Base-by-base conservation (phyloP, 805 yeast species). In the Pichia thaimueangensis region DNA sequence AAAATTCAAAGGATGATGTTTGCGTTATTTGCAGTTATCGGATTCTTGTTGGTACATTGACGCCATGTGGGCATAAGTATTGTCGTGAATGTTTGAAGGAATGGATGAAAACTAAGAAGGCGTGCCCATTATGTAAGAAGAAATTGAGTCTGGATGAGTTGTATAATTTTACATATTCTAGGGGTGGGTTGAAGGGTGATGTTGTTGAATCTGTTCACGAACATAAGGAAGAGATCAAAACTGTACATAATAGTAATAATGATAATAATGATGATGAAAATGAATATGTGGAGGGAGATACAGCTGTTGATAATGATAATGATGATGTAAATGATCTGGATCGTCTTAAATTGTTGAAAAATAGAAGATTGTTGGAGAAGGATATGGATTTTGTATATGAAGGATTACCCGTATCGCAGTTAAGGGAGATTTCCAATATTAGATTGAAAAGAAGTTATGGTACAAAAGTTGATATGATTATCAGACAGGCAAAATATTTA, bases 41-140 rank as follows among this genome's bases (percentile, higher is more conserved):
- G 2, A 86, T 88, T 38, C 67, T 74, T 3, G 68, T 78, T 30
- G 98, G 98, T 0, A 73, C 93, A 0, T 66, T 93, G 43, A 82
- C 95, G 0, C 78, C 78, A 9, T 93, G 98, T 70, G 97, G 97
- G 0, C 98, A 93, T 62, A 80, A 79, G 51, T 93, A 83, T 57
- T 93, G 98, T 58, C 74, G 77, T 44, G 84, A 76, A 1, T 93
- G 98, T 59, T 67, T 93, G 29, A 70, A 65, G 16, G 78, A 70
- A 42, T 93, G 98, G 98, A 51, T 51, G 45, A 63, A 61, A 17
- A 67, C 66, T 13, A 73, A 73, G 30, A 57, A 63, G 1, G 62
- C 67, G 2, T 93, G 98, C 60, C 97, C 98, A 0, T 69, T 88
- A 51, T 93, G 98, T 63, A 86, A 86, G 47, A 63, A 72, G 2